Evolutionary conservation across 1,284 basidiomycete genomes (phyloP).

Genomic region (Tetrapyrgos nigripes): DNA sequence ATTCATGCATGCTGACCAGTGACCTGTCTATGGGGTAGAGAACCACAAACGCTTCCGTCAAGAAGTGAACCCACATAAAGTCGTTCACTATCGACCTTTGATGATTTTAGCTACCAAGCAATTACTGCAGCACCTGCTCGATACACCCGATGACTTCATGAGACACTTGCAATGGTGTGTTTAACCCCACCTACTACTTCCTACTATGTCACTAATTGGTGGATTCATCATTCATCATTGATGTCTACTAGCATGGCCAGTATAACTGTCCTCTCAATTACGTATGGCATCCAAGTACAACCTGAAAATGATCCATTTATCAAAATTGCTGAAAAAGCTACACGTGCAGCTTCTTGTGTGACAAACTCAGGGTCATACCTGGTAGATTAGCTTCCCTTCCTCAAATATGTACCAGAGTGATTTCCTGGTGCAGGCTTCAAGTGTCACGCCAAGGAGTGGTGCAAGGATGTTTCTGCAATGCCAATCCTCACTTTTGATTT

Average conservation of each 20-base stretch:
- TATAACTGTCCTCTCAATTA: slow-evolving; percentile 22
- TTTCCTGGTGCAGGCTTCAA: slow-evolving; percentile 33
- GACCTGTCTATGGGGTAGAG: slow-evolving; percentile 31
- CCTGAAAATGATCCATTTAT: slow-evolving; percentile 25
- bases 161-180: slow-evolving; percentile 51
- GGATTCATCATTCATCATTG: neutral
- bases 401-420: slow-evolving; percentile 20
- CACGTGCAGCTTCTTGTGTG: neutral
- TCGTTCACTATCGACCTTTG: slow-evolving; percentile 13
- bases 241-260: neutral
- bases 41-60: slow-evolving; percentile 45
- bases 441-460: slow-evolving; percentile 34
- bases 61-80: slow-evolving; percentile 28
- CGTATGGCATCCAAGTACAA: slow-evolving; percentile 6
- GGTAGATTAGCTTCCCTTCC: slow-evolving; percentile 7
- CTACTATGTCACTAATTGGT: neutral
- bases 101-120: slow-evolving; percentile 12
- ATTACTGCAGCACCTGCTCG: slow-evolving; percentile 43
- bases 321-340: slow-evolving; percentile 20
- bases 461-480: slow-evolving; percentile 4
- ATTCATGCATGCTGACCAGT: neutral
- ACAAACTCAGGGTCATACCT: neutral
- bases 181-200: neutral
- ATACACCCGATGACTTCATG: slow-evolving; percentile 42
- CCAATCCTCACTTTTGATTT: neutral